Evolutionary conservation across 202 grass and related monocot genomes (phyloP).

Genomic region (Thinopyrum obtusiflorum): DNA sequence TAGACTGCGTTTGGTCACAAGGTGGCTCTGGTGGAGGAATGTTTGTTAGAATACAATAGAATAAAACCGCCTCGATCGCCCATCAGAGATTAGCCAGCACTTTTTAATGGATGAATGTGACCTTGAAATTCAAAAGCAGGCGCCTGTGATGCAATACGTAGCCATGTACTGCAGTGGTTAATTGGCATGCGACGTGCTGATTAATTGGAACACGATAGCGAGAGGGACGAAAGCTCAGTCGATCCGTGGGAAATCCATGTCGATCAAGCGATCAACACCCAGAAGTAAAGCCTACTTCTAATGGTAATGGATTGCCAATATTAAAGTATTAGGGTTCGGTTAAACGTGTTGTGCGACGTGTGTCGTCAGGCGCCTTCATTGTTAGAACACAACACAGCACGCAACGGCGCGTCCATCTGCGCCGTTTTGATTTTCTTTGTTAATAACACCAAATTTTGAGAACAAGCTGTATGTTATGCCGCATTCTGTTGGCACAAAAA

Average conservation of each 20-base stretch:
- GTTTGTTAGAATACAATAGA: too few relatives aligned
- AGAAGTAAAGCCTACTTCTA: background rate
- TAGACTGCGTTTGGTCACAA: too few relatives aligned
- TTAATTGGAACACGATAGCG: slow-evolving; percentile 3
- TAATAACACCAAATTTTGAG: background rate
- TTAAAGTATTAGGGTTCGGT: background rate
- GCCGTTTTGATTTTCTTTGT: background rate
- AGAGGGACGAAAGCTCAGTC: slow-evolving; percentile 7
- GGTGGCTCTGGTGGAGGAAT: too few relatives aligned
- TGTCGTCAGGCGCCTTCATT: background rate
- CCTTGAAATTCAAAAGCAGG: background rate
- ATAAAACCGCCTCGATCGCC: background rate
- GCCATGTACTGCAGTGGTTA: background rate
- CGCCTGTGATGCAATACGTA: background rate
- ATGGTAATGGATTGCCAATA: background rate
- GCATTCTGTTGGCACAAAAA: too few relatives aligned
- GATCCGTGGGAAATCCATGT: background rate
- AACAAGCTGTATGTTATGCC: too few relatives aligned
- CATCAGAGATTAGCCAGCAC: slow-evolving; percentile 17
- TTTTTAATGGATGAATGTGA: slow-evolving; percentile 32
- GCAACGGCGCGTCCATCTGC: background rate
- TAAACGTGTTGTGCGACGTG: slow-evolving; percentile 8
- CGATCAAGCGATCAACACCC: background rate
- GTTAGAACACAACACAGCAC: background rate
- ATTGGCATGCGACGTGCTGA: background rate